Evolutionary conservation across 768 basidiomycete species (phyloP).

Genomic region (Crepidotus variabilis): DNA sequence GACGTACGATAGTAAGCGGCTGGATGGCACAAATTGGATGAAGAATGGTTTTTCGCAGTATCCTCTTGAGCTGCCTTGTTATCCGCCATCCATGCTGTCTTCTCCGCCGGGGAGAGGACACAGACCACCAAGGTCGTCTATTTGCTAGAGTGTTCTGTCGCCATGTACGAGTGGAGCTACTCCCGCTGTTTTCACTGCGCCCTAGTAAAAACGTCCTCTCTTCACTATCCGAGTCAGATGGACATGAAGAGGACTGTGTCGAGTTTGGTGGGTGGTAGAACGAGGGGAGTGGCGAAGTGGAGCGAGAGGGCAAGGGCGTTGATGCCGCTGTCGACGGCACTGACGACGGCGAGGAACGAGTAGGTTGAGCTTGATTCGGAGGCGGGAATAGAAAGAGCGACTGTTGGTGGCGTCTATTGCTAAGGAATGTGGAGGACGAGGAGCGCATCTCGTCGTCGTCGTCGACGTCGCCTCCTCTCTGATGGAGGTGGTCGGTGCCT

Average conservation of each 20-base stretch:
- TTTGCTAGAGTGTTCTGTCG: constrained; percentile 12
- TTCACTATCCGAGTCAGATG: constrained; percentile 63
- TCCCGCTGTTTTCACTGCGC: background rate
- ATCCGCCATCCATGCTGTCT: constrained; percentile 46
- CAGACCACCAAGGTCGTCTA: constrained; percentile 56
- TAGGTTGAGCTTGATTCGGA: constrained; percentile 28
- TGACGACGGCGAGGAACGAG: constrained; percentile 35
- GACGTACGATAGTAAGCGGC: constrained; percentile 74
- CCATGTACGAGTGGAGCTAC: background rate
- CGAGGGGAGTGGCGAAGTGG: constrained; percentile 55
- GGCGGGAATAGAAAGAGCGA: constrained; percentile 12
- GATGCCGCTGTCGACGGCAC: constrained; percentile 37
- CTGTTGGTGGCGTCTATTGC: constrained; percentile 14
- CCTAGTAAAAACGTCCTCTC: background rate
- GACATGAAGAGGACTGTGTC: constrained; percentile 46
- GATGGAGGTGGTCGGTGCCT: background rate
- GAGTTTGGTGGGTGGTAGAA: constrained; percentile 35
- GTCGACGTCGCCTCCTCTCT: background rate
- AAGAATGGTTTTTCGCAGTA: constrained; percentile 52
- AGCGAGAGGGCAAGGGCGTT: constrained; percentile 61
- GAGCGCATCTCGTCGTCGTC: constrained; percentile 43
- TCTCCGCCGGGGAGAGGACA: constrained; percentile 37
- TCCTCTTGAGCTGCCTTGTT: constrained; percentile 50
- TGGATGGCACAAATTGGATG: constrained; percentile 79
- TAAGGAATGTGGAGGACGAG: constrained; percentile 24